Conservation (phyloP, 148 eudicot genomes). For the Diospyros kaki region DNA sequence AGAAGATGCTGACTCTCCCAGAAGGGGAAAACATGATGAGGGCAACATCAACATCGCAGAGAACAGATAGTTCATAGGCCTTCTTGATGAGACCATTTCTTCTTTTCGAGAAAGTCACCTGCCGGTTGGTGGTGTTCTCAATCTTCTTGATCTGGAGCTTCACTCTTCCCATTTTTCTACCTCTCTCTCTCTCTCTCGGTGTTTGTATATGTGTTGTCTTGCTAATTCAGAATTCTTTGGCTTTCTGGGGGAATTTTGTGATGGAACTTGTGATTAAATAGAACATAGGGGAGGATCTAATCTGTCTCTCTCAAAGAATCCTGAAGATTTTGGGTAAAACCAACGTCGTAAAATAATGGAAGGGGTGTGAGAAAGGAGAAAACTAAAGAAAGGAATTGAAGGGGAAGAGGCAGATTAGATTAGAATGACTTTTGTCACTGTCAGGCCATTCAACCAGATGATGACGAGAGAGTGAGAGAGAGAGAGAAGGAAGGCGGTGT, state of each 20-base stretch:
- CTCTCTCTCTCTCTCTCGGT: neutral
- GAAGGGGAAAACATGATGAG: constrained; percentile 69
- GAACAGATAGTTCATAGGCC: constrained; percentile 60
- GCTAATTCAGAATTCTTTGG: neutral
- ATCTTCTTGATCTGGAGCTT: constrained; percentile 61
- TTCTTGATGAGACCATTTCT: constrained; percentile 62
- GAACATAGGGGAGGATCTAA: neutral
- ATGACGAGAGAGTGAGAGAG: constrained; percentile 24
- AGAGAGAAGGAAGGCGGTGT: constrained; percentile 26
- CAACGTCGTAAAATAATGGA: neutral
- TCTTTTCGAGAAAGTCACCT: constrained; percentile 62
- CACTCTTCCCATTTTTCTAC: constrained; percentile 51
- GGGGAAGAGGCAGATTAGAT: too few relatives aligned
- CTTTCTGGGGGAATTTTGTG: neutral
- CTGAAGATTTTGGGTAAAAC: neutral
- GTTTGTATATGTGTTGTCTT: too few relatives aligned
- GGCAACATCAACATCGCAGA: constrained; percentile 65
- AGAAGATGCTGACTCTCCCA: constrained; percentile 51
- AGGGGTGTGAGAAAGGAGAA: constrained; percentile 15
- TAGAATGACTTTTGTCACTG: constrained; percentile 19
- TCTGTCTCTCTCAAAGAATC: neutral
- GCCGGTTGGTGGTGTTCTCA: constrained; percentile 56
- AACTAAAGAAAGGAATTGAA: too few relatives aligned
- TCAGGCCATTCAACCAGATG: constrained; percentile 25
- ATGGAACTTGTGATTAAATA: neutral